Base-by-base conservation (phyloP, 352 stramenopile genomes). In the Phytopythium mirpurense region DNA sequence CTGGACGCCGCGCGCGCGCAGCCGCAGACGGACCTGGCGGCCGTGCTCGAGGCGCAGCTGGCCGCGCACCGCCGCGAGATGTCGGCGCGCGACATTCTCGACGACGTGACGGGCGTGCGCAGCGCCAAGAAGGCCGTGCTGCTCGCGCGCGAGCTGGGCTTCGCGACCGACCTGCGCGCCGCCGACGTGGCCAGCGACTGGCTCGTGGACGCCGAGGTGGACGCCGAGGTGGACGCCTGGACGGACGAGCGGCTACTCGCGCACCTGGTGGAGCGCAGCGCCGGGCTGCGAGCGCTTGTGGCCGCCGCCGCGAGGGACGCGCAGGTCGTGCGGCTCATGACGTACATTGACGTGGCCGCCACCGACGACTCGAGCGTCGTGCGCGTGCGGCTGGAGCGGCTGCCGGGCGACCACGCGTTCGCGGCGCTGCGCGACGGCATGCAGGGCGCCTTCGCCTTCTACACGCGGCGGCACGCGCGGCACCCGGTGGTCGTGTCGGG, bases 131-230 rank as follows among this genome's bases (percentile, higher is more conserved):
- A 92, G 57, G 74, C 96, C 1, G 87, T 98, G 57, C 76, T 98
- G 48, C 73, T 98, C 40, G 93, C 88, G n/a, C 83, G 88, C 15
- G 94, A 98, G 56, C 74, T 98, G 31, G 92, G 92, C 7, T 84
- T 98, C 49, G 59, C 86, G 21, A 62, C 83, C 1, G 68, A 95
- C 15, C 73, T 95, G 38, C 54, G 78, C 43, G 78, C 96, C 49
- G 77, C 89, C 3, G 66, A 67, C 24, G 77, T 90, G 29, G 45
- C 61, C 15, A 80, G 72, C 21, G 73, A 65, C 38, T 89, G 72
- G 71, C 65, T 47, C 19, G 54, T 56, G 18, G 57, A 68, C 16
- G 55, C 60, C 35, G 11, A n/a, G 14, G 65, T 55, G 29, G 29
- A 5, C 32, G 59, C 52, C 16, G 67, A 74, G 24, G 64, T 76